phyloP scores from a whole-genome alignment of 805 yeast genomes.

The Debaryomyces tyrocola region DNA sequence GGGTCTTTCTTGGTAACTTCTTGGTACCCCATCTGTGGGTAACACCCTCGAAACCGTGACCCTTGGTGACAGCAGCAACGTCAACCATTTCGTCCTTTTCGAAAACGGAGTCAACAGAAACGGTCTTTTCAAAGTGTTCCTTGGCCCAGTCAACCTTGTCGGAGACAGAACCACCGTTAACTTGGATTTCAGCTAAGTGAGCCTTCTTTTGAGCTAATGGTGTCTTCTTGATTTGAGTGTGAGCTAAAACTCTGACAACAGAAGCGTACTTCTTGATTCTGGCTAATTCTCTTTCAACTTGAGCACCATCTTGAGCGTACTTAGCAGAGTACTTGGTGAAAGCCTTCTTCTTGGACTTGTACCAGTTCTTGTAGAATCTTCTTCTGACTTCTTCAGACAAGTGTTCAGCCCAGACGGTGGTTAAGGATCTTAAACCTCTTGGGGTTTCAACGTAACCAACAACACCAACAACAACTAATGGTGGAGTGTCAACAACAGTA shows the following conservation, averaged over 20 bases:
- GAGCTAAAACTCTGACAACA: conserved; percentile 98
- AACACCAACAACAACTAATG: conserved; percentile 98
- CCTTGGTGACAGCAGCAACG: conserved; percentile 99
- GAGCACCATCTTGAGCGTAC: conserved; percentile 89
- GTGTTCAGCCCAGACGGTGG: conserved; percentile 99
- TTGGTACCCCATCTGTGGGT: conserved; percentile 99
- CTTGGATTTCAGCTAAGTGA: conserved; percentile 98
- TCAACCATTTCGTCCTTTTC: conserved; percentile 99
- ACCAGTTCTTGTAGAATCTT: conserved; percentile 99
- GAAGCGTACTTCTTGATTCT: conserved; percentile 98
- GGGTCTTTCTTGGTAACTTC: conserved; percentile 99
- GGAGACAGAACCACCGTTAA: conserved; percentile 98
- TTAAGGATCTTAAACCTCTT: conserved; percentile 98
- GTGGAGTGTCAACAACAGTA: conserved; percentile 98
- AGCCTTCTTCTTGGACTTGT: conserved; percentile 99
- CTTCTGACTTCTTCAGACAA: conserved; percentile 98
- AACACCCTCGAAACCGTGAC: conserved; percentile 99
- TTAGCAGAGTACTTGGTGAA: conserved; percentile 99
- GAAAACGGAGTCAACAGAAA: conserved; percentile 90
- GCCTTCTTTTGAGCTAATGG: conserved; percentile 99
- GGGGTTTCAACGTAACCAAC: conserved; percentile 99
- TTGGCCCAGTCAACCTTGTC: conserved; percentile 99
- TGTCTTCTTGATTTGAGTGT: conserved; percentile 99
- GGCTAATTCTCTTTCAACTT: conserved; percentile 93
- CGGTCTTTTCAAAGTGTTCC: conserved; percentile 99